Conservation (phyloP, 768 basidiomycete genomes). For the Phlebiopsis gigantea region DNA sequence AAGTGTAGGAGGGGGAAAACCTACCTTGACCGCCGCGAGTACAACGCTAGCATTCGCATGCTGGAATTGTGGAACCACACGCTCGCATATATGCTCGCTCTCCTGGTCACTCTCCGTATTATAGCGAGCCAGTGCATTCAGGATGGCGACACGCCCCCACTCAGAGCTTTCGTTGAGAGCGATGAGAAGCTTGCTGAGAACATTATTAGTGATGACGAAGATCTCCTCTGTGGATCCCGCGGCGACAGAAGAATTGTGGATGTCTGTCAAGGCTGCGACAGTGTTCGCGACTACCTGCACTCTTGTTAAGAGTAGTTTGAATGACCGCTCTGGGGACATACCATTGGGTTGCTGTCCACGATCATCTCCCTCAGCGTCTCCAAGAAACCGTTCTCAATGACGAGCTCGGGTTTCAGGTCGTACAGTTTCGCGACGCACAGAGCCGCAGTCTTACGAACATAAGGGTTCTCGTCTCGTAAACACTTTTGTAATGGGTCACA, state of each 20-base stretch:
- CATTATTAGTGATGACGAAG: conserved; percentile 77
- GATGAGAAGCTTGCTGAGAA: conserved; percentile 86
- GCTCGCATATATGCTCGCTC: conserved; percentile 97
- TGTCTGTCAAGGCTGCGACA: conserved; percentile 87
- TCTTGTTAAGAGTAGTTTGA: background rate
- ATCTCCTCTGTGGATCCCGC: conserved; percentile 55
- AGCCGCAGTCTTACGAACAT: conserved; percentile 90
- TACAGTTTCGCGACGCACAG: conserved; percentile 96
- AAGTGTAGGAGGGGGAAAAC: conserved; percentile 8
- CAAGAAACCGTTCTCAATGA: conserved; percentile 92
- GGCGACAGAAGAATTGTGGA: conserved; percentile 70
- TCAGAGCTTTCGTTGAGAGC: conserved; percentile 98
- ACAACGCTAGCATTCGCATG: conserved; percentile 96
- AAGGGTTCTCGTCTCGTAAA: conserved; percentile 92
- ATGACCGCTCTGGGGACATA: conserved; percentile 29
- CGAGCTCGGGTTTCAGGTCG: conserved; percentile 93
- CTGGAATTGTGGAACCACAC: conserved; percentile 97
- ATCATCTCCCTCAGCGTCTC: conserved; percentile 90
- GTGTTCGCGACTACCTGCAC: conserved; percentile 96
- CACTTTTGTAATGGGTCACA: conserved; percentile 91
- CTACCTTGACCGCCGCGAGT: conserved; percentile 90
- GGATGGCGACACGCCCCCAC: conserved; percentile 94
- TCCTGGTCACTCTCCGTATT: conserved; percentile 84
- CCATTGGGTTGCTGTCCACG: conserved; percentile 96
- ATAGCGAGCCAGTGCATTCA: conserved; percentile 84